Base-by-base conservation (phyloP, 192 early-diverging fungal genomes). In the Backusella westeae region DNA sequence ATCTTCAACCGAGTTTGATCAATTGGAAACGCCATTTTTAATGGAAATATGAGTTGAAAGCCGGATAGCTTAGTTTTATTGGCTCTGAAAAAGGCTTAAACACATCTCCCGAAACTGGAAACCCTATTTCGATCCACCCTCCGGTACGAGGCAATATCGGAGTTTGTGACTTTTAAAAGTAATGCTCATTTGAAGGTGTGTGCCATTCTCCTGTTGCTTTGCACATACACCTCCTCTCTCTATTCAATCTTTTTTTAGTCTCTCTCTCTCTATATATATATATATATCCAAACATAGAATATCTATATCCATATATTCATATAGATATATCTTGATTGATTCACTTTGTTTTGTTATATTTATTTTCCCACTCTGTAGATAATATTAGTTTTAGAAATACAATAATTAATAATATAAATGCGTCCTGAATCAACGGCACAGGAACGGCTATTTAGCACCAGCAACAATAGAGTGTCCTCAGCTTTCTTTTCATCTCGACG, bases 401-500 rank as follows among this genome's bases (percentile, higher is more conserved):
- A 63, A 63, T 29, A 21, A 56, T 21, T 56, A 56, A 26, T 3
- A 53, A 9, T 3, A 26, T 14, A 63, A 26, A 63, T 63, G 56
- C 56, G 56, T 63, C 56, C 56, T 63, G 56, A 10, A 63, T 63
- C 56, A 63, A 63, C 23, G 3, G 7, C 56, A 63, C 56, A 29
- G 56, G 26, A 63, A 63, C 23, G 56, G 12, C 0, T 63, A 29
- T 29, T 63, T 10, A 29, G 56, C 26, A 63, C 23, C 26, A 63
- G 23, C n/a, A 63, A 5, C 14, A 26, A 29, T 29, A 63, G 56
- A 23, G 8, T 23, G 3, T 63, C 23, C 4, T 29, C 26, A 2
- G 9, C 56, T 29, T 71, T 46, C 42, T 49, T 49, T 17, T 32
- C 70, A 44, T 71, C 68, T 69, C 68, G 68, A 14, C 68, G 68